Conservation (phyloP, 1,139 yeast genomes). For the Zhuliangozyma parablackwelliae region DNA sequence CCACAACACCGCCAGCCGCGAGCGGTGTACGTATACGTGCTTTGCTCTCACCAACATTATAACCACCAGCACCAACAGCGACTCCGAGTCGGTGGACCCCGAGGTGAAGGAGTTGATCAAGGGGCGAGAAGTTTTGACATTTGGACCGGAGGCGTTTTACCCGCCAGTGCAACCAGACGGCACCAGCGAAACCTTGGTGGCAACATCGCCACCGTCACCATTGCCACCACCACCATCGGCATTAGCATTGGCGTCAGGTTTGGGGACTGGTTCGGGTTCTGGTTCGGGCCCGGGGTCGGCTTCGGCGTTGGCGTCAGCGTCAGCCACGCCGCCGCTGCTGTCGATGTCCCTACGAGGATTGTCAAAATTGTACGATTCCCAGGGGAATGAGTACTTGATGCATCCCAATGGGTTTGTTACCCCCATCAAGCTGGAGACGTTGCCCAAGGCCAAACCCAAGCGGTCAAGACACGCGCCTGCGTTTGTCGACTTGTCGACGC, state of each 20-base stretch:
- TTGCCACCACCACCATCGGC: background rate
- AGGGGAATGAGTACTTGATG: constrained; percentile 10
- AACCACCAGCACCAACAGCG: constrained; percentile 3
- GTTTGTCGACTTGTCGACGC: constrained; percentile 7
- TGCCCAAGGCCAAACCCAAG: constrained; percentile 1
- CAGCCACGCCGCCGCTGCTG: constrained; percentile 4
- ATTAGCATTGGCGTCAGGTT: no score
- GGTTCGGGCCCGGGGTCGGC: no score
- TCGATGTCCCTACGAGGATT: constrained; percentile 4
- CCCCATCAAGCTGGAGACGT: constrained; percentile 2
- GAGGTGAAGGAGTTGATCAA: constrained; percentile 16
- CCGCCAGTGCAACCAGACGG: background rate
- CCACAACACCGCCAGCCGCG: no score
- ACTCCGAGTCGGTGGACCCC: constrained; percentile 14
- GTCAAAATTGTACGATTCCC: constrained; percentile 7
- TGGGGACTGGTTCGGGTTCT: no score
- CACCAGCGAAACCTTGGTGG: background rate
- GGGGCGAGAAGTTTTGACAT: constrained; percentile 20
- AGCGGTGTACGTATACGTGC: background rate
- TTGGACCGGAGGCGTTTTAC: constrained; percentile 13
- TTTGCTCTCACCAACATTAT: background rate
- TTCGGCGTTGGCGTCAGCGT: no score
- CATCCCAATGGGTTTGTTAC: constrained; percentile 14
- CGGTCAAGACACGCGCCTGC: background rate
- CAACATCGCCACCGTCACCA: background rate